Evolutionary conservation across 2,329 filamentous ascomycete species (phyloP).

Genomic region (Ascochyta lentis): DNA sequence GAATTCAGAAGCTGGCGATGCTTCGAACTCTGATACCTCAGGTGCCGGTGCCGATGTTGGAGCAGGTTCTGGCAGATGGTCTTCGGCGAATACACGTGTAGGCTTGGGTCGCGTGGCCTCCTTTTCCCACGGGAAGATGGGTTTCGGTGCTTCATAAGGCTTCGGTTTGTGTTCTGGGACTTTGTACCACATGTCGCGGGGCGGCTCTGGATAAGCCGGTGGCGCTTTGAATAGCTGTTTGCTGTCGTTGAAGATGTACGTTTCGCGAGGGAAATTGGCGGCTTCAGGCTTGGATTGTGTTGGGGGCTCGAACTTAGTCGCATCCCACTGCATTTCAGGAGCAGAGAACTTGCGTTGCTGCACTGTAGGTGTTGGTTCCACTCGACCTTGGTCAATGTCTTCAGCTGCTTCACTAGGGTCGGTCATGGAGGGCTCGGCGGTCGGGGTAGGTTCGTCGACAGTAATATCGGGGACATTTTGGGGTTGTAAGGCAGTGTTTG

Average conservation of each 20-base stretch:
- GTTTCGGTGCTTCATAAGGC: constrained; percentile 66
- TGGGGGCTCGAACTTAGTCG: constrained; percentile 62
- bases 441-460: constrained; percentile 38
- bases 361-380: constrained; percentile 53
- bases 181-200: constrained; percentile 87
- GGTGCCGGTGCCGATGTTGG: constrained; percentile 45
- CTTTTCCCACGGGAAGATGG: constrained; percentile 91
- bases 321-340: constrained; percentile 68
- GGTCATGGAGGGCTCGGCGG: constrained; percentile 53
- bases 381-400: constrained; percentile 52
- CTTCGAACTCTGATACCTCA: constrained; percentile 34
- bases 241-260: constrained; percentile 85
- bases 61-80: constrained; percentile 50
- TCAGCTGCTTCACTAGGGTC: constrained; percentile 53
- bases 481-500: constrained; percentile 22
- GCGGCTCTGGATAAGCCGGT: constrained; percentile 78
- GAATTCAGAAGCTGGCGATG: constrained; percentile 33
- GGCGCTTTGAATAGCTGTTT: constrained; percentile 78
- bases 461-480: constrained; percentile 31
- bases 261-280: constrained; percentile 76
- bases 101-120: constrained; percentile 67
- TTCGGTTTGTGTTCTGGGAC: constrained; percentile 67
- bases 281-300: constrained; percentile 80
- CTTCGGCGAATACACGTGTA: constrained; percentile 71
- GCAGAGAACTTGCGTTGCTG: constrained; percentile 62